A percentile compares a stretch with the other conserved stretches of the same genome.
These are phyloP conservation scores for Tuber melanosporum DNA, from an alignment of 495 filamentous ascomycete species.

Conservation along the genomic window DNA sequence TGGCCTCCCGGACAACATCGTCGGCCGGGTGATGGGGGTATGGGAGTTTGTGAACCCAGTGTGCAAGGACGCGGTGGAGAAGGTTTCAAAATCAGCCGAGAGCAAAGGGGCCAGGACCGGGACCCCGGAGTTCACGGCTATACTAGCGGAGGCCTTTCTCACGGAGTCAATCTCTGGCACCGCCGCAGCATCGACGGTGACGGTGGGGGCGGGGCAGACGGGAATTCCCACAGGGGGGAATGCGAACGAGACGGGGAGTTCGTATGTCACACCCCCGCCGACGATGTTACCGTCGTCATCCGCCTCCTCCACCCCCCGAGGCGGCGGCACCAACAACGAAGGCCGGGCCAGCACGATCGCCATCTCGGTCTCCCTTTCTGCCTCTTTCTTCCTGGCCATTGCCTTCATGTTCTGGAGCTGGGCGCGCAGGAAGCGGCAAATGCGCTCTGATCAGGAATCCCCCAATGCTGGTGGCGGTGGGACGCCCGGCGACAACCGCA, in stretches of 20 bases:
- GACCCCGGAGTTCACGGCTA: slow-evolving; percentile 1
- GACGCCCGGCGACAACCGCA: not conserved
- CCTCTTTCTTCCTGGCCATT: not conserved
- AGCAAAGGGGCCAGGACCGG: slow-evolving; percentile 6
- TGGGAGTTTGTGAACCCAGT: slow-evolving; percentile 28
- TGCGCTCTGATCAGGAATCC: not conserved
- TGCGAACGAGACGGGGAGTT: not conserved
- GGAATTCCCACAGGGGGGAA: not conserved
- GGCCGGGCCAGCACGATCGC: slow-evolving; percentile 13
- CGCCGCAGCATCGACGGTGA: not conserved
- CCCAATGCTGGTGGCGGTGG: not conserved
- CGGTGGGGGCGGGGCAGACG: not conserved
- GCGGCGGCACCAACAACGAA: not conserved
- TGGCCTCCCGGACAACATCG: slow-evolving; percentile 13
- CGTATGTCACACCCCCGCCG: not conserved
- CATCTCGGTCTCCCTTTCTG: slow-evolving; percentile 14
- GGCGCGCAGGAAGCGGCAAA: not conserved
- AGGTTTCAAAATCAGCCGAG: slow-evolving; percentile 8
- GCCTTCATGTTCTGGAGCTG: not conserved
- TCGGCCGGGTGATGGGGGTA: slow-evolving; percentile 15
- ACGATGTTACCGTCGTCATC: not conserved
- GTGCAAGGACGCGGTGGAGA: slow-evolving; percentile 18
- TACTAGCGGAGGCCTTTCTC: slow-evolving; percentile 9
- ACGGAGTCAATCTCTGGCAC: not conserved
- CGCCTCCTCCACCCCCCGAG: not conserved